A percentile compares a stretch with the other conserved stretches of the same genome.
These are phyloP conservation scores for Neofusicoccum ribis DNA, from an alignment of 2,329 filamentous ascomycete species.

Conservation along the genomic window DNA sequence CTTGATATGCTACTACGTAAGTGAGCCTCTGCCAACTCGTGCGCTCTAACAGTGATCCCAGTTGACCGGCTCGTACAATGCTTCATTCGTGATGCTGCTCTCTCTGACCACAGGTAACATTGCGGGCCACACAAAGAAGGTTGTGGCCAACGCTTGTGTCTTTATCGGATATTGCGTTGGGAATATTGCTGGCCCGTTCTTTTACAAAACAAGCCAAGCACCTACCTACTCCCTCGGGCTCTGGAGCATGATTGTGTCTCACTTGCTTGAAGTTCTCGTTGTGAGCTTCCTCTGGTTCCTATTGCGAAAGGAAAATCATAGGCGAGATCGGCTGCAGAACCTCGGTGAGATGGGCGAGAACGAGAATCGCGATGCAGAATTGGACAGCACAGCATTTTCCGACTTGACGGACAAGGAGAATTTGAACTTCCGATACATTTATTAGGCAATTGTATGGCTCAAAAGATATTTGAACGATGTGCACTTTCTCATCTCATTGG, in stretches of 20 bases:
- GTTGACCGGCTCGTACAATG: conserved; percentile 27
- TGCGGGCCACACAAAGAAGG: conserved; percentile 43
- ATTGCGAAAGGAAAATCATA: conserved; percentile 35
- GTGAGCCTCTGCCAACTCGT: neutral
- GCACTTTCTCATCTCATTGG: no score
- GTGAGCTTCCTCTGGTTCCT: conserved; percentile 33
- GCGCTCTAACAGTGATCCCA: neutral
- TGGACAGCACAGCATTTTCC: conserved; percentile 34
- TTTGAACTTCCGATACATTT: conserved; percentile 21
- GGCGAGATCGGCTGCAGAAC: conserved; percentile 26
- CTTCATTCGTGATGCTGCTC: conserved; percentile 30
- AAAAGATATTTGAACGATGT: no score
- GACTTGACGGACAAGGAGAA: conserved; percentile 42
- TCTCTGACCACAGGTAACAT: conserved; percentile 32
- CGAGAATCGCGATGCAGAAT: conserved; percentile 20
- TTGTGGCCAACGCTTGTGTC: conserved; percentile 48
- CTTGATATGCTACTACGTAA: neutral
- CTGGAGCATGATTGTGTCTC: conserved; percentile 25
- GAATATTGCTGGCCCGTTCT: conserved; percentile 45
- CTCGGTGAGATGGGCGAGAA: neutral
- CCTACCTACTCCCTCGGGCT: conserved; percentile 38
- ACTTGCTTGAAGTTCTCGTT: conserved; percentile 29
- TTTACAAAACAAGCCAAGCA: conserved; percentile 39
- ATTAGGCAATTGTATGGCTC: neutral
- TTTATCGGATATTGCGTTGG: conserved; percentile 48